Percentiles rank a stretch among this genome's conserved stretches.
Conservation (phyloP, 2,329 filamentous ascomycete species). For the Clarireedia homoeocarpa region DNA sequence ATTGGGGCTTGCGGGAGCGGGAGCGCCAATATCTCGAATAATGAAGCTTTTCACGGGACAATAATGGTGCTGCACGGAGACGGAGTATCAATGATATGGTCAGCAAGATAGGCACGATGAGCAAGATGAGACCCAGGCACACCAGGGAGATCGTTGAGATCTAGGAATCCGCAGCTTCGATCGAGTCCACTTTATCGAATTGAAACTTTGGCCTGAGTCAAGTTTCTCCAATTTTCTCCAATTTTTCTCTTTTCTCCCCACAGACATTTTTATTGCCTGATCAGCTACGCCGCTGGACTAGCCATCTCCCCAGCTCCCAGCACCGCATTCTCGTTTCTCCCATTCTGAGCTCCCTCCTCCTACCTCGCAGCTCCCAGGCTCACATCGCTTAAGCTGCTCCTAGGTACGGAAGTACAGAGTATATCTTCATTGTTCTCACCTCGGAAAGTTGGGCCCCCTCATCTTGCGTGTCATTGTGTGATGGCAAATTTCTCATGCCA, state of each 20-base stretch:
- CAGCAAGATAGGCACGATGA: background rate
- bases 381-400: background rate
- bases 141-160: constrained; percentile 3
- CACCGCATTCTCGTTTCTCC: too few species aligned
- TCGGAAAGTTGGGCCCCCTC: background rate
- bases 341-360: background rate
- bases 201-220: background rate
- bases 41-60: background rate
- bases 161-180: background rate
- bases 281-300: too few species aligned
- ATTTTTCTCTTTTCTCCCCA: background rate
- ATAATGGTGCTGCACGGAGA: background rate
- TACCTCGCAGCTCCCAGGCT: background rate
- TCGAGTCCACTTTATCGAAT: background rate
- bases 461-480: background rate
- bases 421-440: background rate
- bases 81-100: background rate
- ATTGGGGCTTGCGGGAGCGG: constrained; percentile 4
- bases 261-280: background rate
- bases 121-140: constrained; percentile 1
- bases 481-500: background rate
- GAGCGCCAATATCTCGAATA: constrained; percentile 1
- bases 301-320: too few species aligned
- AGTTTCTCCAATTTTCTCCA: background rate
- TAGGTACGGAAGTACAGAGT: background rate